phyloP scores from a whole-genome alignment of 164 flowering plant species.

The Nelumbo lutea region DNA sequence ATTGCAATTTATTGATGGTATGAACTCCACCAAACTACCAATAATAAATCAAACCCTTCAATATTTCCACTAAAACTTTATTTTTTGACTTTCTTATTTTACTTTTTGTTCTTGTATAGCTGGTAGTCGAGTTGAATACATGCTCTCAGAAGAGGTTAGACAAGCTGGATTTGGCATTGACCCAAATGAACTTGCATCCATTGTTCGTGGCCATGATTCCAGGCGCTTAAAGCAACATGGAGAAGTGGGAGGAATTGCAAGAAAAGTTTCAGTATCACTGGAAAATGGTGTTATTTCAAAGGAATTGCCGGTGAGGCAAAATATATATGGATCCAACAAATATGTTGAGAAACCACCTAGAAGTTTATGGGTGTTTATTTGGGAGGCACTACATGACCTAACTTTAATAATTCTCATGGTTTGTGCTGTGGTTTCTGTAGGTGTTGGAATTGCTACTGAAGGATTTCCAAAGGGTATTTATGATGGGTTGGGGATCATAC shows the following conservation, averaged over 20 bases:
- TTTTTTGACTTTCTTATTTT: too few relatives aligned
- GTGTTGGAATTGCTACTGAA: constrained; percentile 46
- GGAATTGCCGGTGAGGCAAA: constrained; percentile 26
- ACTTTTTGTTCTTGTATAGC: constrained; percentile 15
- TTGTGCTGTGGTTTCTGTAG: constrained; percentile 45
- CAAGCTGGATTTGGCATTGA: constrained; percentile 35
- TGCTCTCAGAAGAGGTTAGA: constrained; percentile 28
- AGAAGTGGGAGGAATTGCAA: constrained; percentile 35
- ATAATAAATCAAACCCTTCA: not conserved
- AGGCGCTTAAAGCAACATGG: constrained; percentile 20
- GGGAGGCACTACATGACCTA: constrained; percentile 54
- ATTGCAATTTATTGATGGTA: constrained; percentile 44
- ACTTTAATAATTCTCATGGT: constrained; percentile 47
- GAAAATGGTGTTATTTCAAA: constrained; percentile 28
- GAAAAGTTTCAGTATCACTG: constrained; percentile 26
- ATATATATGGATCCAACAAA: constrained; percentile 33
- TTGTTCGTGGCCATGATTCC: constrained; percentile 32
- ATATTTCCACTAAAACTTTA: not conserved
- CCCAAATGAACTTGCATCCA: constrained; percentile 37
- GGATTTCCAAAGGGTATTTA: constrained; percentile 50
- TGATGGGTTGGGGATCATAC: constrained; percentile 46
- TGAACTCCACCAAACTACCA: not conserved
- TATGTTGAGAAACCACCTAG: constrained; percentile 43
- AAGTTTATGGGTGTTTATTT: constrained; percentile 40
- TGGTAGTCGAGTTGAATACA: constrained; percentile 19